Conservation (phyloP, 2,329 filamentous ascomycete genomes). For the Pseudocercospora crystallina region DNA sequence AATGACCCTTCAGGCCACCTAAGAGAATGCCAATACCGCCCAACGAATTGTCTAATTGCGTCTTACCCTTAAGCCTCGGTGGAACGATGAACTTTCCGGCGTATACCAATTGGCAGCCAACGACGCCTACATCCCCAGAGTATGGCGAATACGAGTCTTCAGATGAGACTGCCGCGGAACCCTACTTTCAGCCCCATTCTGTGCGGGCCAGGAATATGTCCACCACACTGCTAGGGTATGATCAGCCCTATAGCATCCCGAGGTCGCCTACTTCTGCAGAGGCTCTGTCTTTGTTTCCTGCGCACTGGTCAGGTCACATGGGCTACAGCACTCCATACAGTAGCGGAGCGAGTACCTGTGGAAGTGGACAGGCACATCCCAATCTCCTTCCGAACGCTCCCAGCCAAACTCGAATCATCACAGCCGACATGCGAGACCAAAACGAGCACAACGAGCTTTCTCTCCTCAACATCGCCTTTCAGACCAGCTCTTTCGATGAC, state of each 20-base stretch:
- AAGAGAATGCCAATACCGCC: constrained; percentile 19
- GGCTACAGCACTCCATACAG: not conserved
- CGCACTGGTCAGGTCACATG: constrained; percentile 9
- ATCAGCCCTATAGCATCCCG: constrained; percentile 8
- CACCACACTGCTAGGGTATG: constrained; percentile 5
- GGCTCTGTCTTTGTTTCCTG: constrained; percentile 15
- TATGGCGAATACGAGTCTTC: constrained; percentile 23
- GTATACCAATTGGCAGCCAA: constrained; percentile 7
- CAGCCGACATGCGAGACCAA: too few relatives aligned
- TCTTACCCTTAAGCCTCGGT: too few relatives aligned
- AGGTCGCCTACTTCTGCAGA: constrained; percentile 22
- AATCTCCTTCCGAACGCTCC: too few relatives aligned
- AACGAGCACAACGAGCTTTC: not conserved
- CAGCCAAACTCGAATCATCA: too few relatives aligned
- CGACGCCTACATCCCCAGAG: constrained; percentile 19
- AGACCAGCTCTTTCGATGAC: constrained; percentile 3
- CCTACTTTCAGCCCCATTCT: constrained; percentile 23
- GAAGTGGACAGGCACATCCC: too few relatives aligned
- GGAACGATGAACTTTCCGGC: too few relatives aligned
- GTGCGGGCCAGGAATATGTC: constrained; percentile 11
- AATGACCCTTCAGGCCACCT: constrained; percentile 7
- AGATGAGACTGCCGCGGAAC: constrained; percentile 14
- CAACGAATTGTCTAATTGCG: constrained; percentile 10
- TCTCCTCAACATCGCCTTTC: not conserved
- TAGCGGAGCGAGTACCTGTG: not conserved